A percentile compares a stretch with the other conserved stretches of the same genome.
These are phyloP conservation scores for Dactylellina drechsleri DNA, from an alignment of 2,329 filamentous ascomycete species.

Conservation along the genomic window DNA sequence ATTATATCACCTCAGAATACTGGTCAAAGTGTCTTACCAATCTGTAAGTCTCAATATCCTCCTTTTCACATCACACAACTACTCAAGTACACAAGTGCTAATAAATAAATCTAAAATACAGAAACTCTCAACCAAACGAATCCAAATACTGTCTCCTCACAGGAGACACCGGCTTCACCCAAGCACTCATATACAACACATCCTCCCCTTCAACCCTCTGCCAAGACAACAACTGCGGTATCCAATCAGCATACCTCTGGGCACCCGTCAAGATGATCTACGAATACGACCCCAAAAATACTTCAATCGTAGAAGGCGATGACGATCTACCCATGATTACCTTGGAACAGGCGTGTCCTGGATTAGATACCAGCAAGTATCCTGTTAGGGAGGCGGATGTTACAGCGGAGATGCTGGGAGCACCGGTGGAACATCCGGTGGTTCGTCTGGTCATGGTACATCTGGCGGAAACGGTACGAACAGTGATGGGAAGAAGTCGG, in stretches of 20 bases:
- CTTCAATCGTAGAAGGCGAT: background rate
- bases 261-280: constrained; percentile 33
- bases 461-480: no score
- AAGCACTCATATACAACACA: constrained; percentile 14
- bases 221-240: constrained; percentile 29
- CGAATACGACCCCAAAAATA: constrained; percentile 19
- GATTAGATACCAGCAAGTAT: constrained; percentile 22
- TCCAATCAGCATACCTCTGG: constrained; percentile 37
- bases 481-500: no score
- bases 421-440: no score
- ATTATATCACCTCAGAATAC: constrained; percentile 40
- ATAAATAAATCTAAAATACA: background rate
- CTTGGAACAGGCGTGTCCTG: constrained; percentile 27
- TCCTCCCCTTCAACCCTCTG: constrained; percentile 30
- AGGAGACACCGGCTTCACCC: background rate
- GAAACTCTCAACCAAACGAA: background rate
- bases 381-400: constrained; percentile 20
- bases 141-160: constrained; percentile 35
- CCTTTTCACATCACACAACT: background rate
- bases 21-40: constrained; percentile 23
- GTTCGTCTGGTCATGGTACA: background rate
- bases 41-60: constrained; percentile 14
- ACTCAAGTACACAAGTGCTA: background rate
- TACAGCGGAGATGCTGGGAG: background rate
- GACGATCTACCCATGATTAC: constrained; percentile 11